Conservation (phyloP, 2,329 filamentous ascomycete genomes). For the Spiromastix sp. region DNA sequence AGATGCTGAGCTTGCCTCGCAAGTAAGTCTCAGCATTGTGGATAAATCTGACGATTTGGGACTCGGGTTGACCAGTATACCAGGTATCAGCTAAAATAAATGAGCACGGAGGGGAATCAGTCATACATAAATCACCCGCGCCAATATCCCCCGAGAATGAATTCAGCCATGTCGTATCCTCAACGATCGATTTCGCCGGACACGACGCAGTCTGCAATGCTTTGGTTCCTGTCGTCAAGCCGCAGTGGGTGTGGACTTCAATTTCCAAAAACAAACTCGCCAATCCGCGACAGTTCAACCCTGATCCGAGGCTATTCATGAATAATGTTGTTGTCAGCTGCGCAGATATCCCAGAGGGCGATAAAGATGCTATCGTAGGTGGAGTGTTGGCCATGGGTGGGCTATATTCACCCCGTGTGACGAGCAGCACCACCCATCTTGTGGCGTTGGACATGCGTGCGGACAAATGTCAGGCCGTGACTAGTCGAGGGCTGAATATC, state of each 20-base stretch:
- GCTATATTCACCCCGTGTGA: constrained; percentile 61
- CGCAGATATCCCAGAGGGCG: constrained; percentile 70
- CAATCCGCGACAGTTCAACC: constrained; percentile 75
- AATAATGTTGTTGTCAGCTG: constrained; percentile 73
- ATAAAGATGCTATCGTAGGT: constrained; percentile 86
- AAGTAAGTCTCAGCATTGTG: constrained; percentile 31
- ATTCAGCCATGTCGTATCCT: constrained; percentile 58
- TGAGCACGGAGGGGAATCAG: constrained; percentile 39
- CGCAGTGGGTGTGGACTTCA: constrained; percentile 67
- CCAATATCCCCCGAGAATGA: constrained; percentile 31
- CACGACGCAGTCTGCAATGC: constrained; percentile 63
- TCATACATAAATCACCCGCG: constrained; percentile 29
- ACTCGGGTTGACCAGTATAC: too few relatives aligned
- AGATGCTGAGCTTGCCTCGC: constrained; percentile 26
- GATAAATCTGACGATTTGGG: background rate
- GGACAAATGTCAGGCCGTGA: constrained; percentile 50
- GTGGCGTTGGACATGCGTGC: constrained; percentile 71
- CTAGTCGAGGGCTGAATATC: constrained; percentile 43
- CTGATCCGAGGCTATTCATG: constrained; percentile 84
- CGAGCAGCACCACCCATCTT: constrained; percentile 73
- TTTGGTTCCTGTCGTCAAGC: constrained; percentile 76
- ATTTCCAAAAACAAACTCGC: constrained; percentile 59
- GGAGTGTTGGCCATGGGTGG: constrained; percentile 85
- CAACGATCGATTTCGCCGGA: constrained; percentile 83
- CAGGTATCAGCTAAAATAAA: constrained; percentile 30